phyloP scores from a whole-genome alignment of 139 green algal species.

The Chlorella vulgaris region DNA sequence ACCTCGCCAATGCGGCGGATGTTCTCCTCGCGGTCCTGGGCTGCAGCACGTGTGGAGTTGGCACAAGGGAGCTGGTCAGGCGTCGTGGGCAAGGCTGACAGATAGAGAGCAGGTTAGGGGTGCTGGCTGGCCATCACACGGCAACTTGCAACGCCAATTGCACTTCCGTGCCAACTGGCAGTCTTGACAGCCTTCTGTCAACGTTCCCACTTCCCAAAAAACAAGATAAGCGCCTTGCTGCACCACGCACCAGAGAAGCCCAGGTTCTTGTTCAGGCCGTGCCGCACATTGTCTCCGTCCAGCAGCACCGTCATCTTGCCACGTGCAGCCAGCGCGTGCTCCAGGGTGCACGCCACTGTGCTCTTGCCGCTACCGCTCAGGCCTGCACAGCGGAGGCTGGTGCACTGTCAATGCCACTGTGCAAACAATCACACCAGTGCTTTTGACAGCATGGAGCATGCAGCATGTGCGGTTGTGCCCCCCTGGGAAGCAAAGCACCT shows the following conservation, averaged over 20 bases:
- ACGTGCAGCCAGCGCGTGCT: slow-evolving; percentile 76
- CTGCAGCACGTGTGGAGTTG: neutral
- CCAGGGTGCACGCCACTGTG: slow-evolving; percentile 74
- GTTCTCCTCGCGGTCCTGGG: slow-evolving; percentile 92
- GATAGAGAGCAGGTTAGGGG: too few species aligned
- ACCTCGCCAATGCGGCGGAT: slow-evolving; percentile 95
- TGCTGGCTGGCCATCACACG: too few species aligned
- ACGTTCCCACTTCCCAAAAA: neutral
- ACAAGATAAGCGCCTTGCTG: too few species aligned
- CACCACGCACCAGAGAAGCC: slow-evolving; percentile 70
- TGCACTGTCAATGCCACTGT: too few species aligned
- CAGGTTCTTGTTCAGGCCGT: slow-evolving; percentile 94
- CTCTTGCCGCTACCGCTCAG: slow-evolving; percentile 82
- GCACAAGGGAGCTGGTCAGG: too few species aligned
- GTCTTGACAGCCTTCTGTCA: too few species aligned
- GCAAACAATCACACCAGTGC: neutral
- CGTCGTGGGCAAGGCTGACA: neutral
- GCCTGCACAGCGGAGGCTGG: slow-evolving; percentile 43
- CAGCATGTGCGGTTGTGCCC: neutral
- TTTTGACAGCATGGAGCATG: neutral
- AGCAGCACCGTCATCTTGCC: slow-evolving; percentile 83
- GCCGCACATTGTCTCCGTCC: slow-evolving; percentile 96
- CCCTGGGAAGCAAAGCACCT: neutral
- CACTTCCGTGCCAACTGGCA: neutral
- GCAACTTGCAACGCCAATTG: neutral